Percentiles rank a stretch among this genome's conserved stretches.
Evolutionary conservation across 2,329 filamentous ascomycete genomes (phyloP).

Genomic region (Colletotrichum falcatum): DNA sequence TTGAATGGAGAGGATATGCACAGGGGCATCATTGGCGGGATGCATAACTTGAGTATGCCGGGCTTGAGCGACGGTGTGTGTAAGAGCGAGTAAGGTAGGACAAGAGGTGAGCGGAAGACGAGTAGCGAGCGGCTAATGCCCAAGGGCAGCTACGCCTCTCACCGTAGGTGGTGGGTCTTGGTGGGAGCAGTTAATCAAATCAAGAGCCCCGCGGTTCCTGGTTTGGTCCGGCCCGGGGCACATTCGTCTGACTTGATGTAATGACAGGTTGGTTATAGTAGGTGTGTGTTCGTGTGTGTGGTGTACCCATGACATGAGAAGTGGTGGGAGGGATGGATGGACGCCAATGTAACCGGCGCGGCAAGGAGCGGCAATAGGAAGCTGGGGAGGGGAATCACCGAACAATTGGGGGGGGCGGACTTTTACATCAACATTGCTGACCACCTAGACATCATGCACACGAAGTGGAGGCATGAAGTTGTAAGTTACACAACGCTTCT

Average conservation of each 20-base stretch:
- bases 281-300: conserved; percentile 18
- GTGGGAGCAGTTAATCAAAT: conserved; percentile 22
- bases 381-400: conserved; percentile 17
- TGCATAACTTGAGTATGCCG: conserved; percentile 31
- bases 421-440: conserved; percentile 33
- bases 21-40: conserved; percentile 22
- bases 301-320: conserved; percentile 29
- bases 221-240: conserved; percentile 16
- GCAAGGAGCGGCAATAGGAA: conserved; percentile 23
- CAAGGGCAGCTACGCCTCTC: conserved; percentile 26
- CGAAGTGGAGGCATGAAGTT: conserved; percentile 19
- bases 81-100: conserved; percentile 18
- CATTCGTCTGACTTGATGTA: conserved; percentile 33
- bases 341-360: conserved; percentile 31
- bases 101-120: conserved; percentile 15
- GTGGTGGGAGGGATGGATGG: conserved; percentile 25
- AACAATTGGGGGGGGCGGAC: conserved; percentile 19
- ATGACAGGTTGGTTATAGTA: conserved; percentile 31
- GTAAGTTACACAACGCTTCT: conserved; percentile 37
- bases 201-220: conserved; percentile 29
- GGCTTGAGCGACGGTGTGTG: conserved; percentile 13
- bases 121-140: conserved; percentile 32
- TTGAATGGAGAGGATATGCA: conserved; percentile 25
- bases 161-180: conserved; percentile 33
- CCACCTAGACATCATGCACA: conserved; percentile 28